Conservation (phyloP, 768 basidiomycete genomes). For the Cystobasidiopsis lactophilus region DNA sequence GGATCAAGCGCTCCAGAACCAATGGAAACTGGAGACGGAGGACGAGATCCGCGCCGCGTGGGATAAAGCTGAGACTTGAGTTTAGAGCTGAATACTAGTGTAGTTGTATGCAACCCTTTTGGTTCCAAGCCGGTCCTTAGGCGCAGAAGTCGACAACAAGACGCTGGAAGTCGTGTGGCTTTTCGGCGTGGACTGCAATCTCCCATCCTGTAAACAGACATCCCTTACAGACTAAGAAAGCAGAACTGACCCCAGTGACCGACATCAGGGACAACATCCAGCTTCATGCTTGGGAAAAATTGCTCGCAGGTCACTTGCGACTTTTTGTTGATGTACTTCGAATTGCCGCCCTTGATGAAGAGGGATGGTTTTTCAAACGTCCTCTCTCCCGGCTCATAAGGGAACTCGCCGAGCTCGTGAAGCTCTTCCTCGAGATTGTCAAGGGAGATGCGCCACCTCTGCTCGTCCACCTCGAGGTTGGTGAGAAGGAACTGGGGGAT, state of each 20-base stretch:
- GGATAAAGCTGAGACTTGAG: neutral
- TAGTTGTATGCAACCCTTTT: neutral
- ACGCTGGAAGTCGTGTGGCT: conserved; percentile 30
- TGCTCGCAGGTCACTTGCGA: conserved; percentile 39
- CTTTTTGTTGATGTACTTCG: conserved; percentile 49
- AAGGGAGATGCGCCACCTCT: conserved; percentile 50
- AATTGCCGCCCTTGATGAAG: conserved; percentile 46
- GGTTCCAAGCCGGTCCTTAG: neutral
- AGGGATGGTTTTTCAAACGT: conserved; percentile 42
- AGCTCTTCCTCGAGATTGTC: conserved; percentile 40
- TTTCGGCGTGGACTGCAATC: conserved; percentile 63
- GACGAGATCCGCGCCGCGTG: neutral
- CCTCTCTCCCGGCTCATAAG: conserved; percentile 30
- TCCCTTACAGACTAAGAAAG: neutral
- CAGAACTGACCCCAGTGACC: conserved; percentile 67
- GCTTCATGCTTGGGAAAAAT: conserved; percentile 49
- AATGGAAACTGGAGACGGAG: neutral
- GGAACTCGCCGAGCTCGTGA: conserved; percentile 54
- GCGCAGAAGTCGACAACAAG: conserved; percentile 25
- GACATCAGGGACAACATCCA: conserved; percentile 42
- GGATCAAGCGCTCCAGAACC: too few species aligned
- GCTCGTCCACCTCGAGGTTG: conserved; percentile 34
- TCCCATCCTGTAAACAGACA: neutral
- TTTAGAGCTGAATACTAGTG: neutral
- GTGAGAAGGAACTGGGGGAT: conserved; percentile 69